A percentile compares a stretch with the other conserved stretches of the same genome.
These are phyloP conservation scores for Oenanthe javanica DNA, from an alignment of 140 eudicot genomes.

Conservation along the genomic window DNA sequence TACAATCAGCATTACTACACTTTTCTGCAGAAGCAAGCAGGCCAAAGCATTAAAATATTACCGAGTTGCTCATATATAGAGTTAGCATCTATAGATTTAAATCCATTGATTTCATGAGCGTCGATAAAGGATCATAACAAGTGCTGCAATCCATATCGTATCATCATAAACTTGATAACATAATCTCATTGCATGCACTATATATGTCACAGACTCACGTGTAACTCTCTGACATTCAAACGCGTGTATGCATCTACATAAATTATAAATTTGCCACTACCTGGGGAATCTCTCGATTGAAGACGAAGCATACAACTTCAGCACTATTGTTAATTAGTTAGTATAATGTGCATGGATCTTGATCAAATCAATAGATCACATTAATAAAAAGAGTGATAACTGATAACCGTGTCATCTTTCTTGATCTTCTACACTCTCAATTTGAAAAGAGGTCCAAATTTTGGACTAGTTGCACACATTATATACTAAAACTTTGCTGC, in stretches of 20 bases:
- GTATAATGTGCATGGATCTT: background rate
- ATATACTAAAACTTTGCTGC: no score
- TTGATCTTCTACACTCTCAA: background rate
- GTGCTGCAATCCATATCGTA: constrained; percentile 5
- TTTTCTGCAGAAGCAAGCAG: no score
- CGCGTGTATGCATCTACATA: background rate
- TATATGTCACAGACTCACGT: background rate
- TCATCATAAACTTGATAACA: background rate
- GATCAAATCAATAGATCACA: background rate
- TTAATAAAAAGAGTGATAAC: constrained; percentile 1
- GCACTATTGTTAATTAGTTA: background rate
- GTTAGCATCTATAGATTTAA: background rate
- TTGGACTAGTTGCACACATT: background rate
- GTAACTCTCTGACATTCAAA: background rate
- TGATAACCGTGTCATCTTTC: background rate
- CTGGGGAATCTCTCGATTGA: background rate
- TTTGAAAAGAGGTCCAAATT: background rate
- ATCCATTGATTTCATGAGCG: background rate
- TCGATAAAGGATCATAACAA: constrained; percentile 2
- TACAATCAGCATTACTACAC: no score
- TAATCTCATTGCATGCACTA: background rate
- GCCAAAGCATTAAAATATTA: no score
- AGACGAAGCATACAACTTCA: background rate
- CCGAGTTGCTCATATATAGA: background rate
- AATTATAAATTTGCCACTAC: background rate